Evolutionary conservation across 140 eudicot genomes (phyloP), one percentile per base, ranked within the genome.

Genomic region (Erigeron philadelphicus): DNA sequence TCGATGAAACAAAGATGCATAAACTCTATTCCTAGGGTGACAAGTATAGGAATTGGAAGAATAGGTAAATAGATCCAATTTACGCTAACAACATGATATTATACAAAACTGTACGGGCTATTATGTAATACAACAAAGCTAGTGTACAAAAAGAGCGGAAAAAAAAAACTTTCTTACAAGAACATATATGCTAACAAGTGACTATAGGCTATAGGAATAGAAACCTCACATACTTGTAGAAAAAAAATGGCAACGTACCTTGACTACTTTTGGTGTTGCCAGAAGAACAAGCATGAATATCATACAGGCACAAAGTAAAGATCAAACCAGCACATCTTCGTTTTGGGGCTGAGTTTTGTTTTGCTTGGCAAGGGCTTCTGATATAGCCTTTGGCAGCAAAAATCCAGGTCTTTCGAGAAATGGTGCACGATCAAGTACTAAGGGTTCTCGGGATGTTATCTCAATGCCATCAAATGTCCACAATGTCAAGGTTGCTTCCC

Each of bases 371-470:
- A 89, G 11, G 50, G 94, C 94, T 0, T 94, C 99, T 0, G 97
- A 89, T 48, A 94, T 82, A 74, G 95, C 97, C 83, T 87, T 88
- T 15, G 99, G 99, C 64, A 94, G 81, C 86, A 78, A 85, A 79
- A 94, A 94, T 11, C 99, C 99, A 18, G 99, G 99, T 77, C 96
- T 85, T 75, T 93, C 99, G 46, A 93, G 88, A 73, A 73, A 83
- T 52, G 73, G 61, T 62, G 97, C 99, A 48, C 99, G 86, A 66
- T 94, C 99, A 72, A 89, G 95, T 62, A 85, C 94, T 72, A 94
- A 79, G 63, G 99, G 99, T 11, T 94, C 99, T 49, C 99, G 82
- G 21, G 72, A 13, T 13, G 84, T 81, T 52, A 89, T 79, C 70
- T 83, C 86, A 38, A 94, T 64, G 46, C 95, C 95, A 67, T 87